These are phyloP conservation scores for Sambucus nigra DNA, from an alignment of 129 eudicot genomes.

Conservation along the genomic window DNA sequence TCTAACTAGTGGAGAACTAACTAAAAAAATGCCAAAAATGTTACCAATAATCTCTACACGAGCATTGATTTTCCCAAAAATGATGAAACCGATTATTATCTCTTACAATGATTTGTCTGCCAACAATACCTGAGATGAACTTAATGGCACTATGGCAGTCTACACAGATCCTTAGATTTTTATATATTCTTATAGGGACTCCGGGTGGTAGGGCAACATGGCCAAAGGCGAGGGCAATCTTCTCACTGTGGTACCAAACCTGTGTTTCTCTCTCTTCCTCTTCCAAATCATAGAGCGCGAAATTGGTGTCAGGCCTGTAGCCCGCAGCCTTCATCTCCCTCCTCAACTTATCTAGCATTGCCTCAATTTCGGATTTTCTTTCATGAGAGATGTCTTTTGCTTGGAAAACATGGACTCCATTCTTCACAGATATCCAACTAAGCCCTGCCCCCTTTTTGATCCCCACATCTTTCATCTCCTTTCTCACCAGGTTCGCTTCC, in stretches of 20 bases:
- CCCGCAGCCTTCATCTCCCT: constrained; percentile 59
- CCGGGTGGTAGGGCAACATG: constrained; percentile 55
- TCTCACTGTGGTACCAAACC: constrained; percentile 76
- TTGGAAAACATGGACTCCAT: constrained; percentile 55
- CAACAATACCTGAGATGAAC: constrained; percentile 53
- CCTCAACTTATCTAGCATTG: constrained; percentile 41
- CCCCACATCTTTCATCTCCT: constrained; percentile 76
- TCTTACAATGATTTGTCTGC: constrained; percentile 61
- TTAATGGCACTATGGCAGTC: constrained; percentile 74
- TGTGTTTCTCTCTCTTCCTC: constrained; percentile 87
- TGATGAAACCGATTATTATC: constrained; percentile 66
- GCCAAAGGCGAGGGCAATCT: constrained; percentile 76
- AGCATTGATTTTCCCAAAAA: constrained; percentile 44
- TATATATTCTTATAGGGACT: constrained; percentile 62
- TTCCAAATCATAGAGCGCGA: constrained; percentile 65
- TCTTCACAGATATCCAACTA: constrained; percentile 72
- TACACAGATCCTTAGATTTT: constrained; percentile 64
- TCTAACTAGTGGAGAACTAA: neutral
- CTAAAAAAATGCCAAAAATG: neutral
- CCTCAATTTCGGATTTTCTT: constrained; percentile 50
- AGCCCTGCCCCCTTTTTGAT: constrained; percentile 64
- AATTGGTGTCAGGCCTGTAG: constrained; percentile 43
- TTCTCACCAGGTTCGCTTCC: constrained; percentile 62
- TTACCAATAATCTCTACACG: constrained; percentile 80
- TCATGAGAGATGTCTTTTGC: constrained; percentile 65